Base-by-base conservation (phyloP, 2,329 filamentous ascomycete species). In the Aplosporella prunicola region DNA sequence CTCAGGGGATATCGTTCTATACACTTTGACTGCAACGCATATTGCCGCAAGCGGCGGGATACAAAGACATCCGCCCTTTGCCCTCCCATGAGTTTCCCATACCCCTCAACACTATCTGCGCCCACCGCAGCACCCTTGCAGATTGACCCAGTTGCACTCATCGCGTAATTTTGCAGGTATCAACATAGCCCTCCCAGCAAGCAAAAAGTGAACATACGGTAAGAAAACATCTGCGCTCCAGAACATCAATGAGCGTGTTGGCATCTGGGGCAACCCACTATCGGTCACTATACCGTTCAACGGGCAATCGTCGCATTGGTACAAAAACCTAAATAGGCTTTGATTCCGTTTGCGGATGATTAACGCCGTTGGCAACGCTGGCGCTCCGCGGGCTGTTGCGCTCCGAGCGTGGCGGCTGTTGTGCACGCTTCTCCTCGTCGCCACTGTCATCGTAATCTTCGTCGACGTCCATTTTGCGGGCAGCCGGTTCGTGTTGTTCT, bases 371-470 rank as follows among this genome's bases (percentile, higher is more conserved):
- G 2, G 50, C 47, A 4, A 55, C 44, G 28, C 34, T 43, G 20
- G 52, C 47, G 25, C 50, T 56, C 31, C 57, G 55, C 9, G 66
- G 66, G 45, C 63, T 68, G 36, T 54, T 61, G 25, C 62, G 65
- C 45, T 66, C 64, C 38, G 64, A 60, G 17, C 38, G 38, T 1
- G 38, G 38, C 10, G 32, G 38, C 52, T 11, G 50, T 58, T 44
- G 67, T 59, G 32, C 38, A 9, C 38, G 25, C 58, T 76, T 77
- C 26, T 91, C 82, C 42, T 95, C 89, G 47, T 93, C 88, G 4
- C 77, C 85, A 40, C 88, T 89, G 52, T 96, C 89, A 57, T 96
- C 89, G 52, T 98, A 96, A 57, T 96, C 83, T 58, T 98, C 91
- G 49, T 98, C 88, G 14, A 96, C 84, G 5, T 96, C 89, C 77